Conservation (phyloP, 1,284 basidiomycete species). For the Kwoniella shivajii region DNA sequence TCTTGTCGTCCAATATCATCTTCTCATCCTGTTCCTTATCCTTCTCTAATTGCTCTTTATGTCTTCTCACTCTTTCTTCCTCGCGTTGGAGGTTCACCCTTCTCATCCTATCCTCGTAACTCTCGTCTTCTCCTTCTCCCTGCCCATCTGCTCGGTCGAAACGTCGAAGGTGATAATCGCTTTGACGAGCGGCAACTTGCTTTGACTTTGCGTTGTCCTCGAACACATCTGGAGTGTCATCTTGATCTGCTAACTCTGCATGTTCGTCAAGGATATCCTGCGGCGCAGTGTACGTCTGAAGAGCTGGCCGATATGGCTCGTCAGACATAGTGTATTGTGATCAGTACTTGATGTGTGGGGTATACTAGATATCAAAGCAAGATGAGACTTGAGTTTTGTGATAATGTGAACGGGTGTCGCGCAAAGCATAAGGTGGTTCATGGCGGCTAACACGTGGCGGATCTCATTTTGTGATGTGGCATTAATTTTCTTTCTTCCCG, state of each 20-base stretch:
- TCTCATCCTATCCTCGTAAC: constrained; percentile 96
- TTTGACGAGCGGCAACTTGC: constrained; percentile 91
- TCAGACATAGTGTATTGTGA: constrained; percentile 23
- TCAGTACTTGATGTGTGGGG: background rate
- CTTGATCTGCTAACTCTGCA: constrained; percentile 85
- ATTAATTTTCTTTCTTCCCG: no score
- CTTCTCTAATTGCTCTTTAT: constrained; percentile 79
- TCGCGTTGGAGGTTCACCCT: constrained; percentile 89
- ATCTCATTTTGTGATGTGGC: no score
- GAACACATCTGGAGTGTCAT: constrained; percentile 90
- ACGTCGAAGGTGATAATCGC: constrained; percentile 91
- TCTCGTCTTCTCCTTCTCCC: constrained; percentile 67
- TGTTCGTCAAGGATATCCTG: constrained; percentile 96
- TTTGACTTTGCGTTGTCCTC: constrained; percentile 87
- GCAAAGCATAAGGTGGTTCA: no score
- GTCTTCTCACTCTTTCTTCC: constrained; percentile 78
- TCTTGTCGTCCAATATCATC: constrained; percentile 64
- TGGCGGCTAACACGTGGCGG: no score
- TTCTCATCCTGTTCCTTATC: constrained; percentile 74
- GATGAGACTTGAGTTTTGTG: constrained; percentile 1
- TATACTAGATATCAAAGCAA: background rate
- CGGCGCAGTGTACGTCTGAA: constrained; percentile 86
- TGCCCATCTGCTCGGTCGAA: constrained; percentile 69
- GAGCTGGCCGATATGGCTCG: constrained; percentile 55
- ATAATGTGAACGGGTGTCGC: background rate